phyloP scores from a whole-genome alignment of 2,329 filamentous ascomycete genomes.

The Fusarium camptoceras region DNA sequence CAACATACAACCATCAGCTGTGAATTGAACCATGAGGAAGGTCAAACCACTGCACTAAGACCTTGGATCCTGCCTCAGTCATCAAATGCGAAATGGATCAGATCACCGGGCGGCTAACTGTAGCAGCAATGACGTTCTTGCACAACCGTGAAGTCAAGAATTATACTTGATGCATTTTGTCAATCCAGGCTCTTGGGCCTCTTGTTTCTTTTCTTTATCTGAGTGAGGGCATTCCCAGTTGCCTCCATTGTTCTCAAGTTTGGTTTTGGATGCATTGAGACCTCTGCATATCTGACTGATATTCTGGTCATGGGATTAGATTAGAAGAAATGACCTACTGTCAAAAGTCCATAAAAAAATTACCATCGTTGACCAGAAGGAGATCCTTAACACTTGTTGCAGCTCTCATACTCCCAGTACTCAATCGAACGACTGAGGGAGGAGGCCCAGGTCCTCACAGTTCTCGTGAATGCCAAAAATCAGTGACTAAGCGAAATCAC shows the following conservation, averaged over 20 bases:
- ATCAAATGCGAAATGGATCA: neutral
- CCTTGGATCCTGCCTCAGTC: neutral
- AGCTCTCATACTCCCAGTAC: neutral
- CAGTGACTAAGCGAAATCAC: neutral
- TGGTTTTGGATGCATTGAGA: neutral
- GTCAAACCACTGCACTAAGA: neutral
- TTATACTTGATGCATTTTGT: neutral
- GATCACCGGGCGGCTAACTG: neutral
- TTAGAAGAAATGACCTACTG: neutral
- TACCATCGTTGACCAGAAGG: neutral
- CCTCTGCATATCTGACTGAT: neutral
- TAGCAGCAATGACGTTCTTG: neutral
- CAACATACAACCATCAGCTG: constrained; percentile 2
- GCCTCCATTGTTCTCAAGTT: neutral
- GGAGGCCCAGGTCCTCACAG: neutral
- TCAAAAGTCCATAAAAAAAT: neutral
- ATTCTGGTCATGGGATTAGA: neutral
- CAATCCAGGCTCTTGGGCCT: neutral
- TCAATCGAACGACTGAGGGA: neutral
- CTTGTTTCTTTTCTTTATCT: neutral
- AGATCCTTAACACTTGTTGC: neutral
- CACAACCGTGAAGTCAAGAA: too few relatives aligned
- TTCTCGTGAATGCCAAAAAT: neutral
- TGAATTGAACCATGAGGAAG: constrained; percentile 6
- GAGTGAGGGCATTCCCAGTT: constrained; percentile 32